Evolutionary conservation across 2,329 filamentous ascomycete genomes (phyloP), one percentile per base, ranked within the genome.

Genomic region (Dothiorella sarmentorum): DNA sequence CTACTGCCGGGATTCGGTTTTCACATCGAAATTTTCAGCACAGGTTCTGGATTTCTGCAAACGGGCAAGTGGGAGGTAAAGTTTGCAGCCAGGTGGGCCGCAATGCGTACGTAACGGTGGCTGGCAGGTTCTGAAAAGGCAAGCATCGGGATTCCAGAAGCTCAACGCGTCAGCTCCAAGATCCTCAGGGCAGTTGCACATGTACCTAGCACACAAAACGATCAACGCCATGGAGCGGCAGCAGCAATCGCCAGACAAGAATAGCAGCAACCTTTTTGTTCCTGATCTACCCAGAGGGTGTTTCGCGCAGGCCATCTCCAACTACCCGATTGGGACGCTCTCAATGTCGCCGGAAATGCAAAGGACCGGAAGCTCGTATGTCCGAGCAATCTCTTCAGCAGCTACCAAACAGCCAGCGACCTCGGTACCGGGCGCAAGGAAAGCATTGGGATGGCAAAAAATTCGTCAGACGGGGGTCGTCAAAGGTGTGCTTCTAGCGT

Each of bases 241-340:
- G 3, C 22, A 26, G 47, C 3, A 11, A n/a, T n/a, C n/a, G n/a
- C n/a, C n/a, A n/a, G n/a, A n/a, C n/a, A n/a, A n/a, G n/a, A n/a
- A n/a, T n/a, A n/a, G n/a, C n/a, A n/a, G n/a, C n/a, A n/a, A n/a
- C n/a, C n/a, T n/a, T 40, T 10, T 13, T 20, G 24, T 40, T 7
- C 35, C 35, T 40, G 49, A 53, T 53, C 49, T 40, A 17, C 49
- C n/a, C n/a, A n/a, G n/a, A n/a, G n/a, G 11, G 35, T 29, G 49
- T 26, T 31, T 24, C 29, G 26, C 20, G n/a, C 45, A 24, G 13
- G 33, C 27, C 9, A 13, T 37, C 43, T 2, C 9, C 10, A 35
- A 31, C 29, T 53, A 7, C 49, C 49, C 24, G 49, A 53, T 53
- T n/a, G 15, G 49, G 49, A 53, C 35, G n/a, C n/a, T 10, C 49